Percentiles rank a stretch among this genome's conserved stretches.
Conservation (phyloP, 257 asterid genomes). For the Scutellaria barbata region DNA sequence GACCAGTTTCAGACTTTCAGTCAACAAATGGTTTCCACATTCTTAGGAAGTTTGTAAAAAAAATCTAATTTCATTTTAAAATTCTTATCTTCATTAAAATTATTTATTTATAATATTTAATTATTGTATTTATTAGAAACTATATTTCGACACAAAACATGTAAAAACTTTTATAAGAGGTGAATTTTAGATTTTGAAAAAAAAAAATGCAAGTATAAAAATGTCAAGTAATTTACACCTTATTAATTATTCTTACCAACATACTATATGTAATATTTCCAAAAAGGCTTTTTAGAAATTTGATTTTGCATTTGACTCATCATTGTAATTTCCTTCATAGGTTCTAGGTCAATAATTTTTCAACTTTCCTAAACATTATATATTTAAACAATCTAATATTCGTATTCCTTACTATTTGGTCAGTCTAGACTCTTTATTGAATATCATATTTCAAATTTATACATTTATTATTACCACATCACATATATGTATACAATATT, state of each 20-base stretch:
- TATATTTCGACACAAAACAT: too few species aligned
- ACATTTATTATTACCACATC: background rate
- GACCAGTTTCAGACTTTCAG: conserved; percentile 21
- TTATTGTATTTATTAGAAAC: background rate
- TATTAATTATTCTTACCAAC: conserved; percentile 8
- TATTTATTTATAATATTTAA: background rate
- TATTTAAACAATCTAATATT: background rate
- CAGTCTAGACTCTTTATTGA: too few species aligned
- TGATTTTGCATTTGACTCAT: background rate
- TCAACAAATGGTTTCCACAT: conserved; percentile 17
- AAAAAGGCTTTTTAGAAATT: background rate
- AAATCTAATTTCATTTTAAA: background rate
- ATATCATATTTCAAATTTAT: background rate
- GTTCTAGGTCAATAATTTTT: conserved; percentile 10
- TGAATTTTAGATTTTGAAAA: background rate
- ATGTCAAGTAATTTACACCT: background rate
- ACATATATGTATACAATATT: background rate
- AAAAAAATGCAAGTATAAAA: background rate
- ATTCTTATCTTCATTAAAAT: background rate
- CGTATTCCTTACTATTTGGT: background rate
- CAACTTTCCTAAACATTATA: conserved; percentile 29
- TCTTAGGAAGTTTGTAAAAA: conserved; percentile 8
- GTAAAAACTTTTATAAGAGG: too few species aligned
- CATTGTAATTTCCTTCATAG: conserved; percentile 17
- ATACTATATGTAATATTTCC: conserved; percentile 24